Conservation (phyloP, 2,329 filamentous ascomycete genomes). For the Penicillium sp. region DNA sequence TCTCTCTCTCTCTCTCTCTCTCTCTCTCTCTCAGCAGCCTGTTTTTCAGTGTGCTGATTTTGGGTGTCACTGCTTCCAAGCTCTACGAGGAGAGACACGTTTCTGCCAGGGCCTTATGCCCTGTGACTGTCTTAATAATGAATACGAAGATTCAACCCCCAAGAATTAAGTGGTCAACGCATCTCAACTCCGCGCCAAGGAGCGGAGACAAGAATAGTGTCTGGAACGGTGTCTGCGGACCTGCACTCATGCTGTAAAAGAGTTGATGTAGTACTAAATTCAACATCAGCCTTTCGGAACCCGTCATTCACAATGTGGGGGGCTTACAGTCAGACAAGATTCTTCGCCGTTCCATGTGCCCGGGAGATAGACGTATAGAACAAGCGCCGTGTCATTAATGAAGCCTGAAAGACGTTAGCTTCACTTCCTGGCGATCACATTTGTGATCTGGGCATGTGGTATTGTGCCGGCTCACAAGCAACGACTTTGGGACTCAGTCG, state of each 20-base stretch:
- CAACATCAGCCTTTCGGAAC: neutral
- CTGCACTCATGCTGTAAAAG: slow-evolving; percentile 29
- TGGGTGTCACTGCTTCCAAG: neutral
- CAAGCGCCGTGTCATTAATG: slow-evolving; percentile 41
- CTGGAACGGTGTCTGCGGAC: no score
- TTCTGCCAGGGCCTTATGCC: slow-evolving; percentile 8
- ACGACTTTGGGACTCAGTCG: slow-evolving; percentile 84
- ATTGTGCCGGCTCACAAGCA: slow-evolving; percentile 58
- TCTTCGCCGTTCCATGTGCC: slow-evolving; percentile 38
- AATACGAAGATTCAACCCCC: slow-evolving; percentile 8
- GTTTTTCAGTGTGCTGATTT: slow-evolving; percentile 1
- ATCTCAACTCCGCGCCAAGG: no score
- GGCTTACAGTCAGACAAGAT: slow-evolving; percentile 42
- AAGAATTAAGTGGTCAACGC: no score
- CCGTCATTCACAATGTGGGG: neutral
- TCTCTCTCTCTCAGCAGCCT: neutral
- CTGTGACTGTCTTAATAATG: slow-evolving; percentile 19
- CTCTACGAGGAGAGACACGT: slow-evolving; percentile 5
- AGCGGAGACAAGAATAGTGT: no score
- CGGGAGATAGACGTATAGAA: slow-evolving; percentile 44
- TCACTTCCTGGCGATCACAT: no score
- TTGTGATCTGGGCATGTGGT: neutral
- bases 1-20: no score
- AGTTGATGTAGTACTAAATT: slow-evolving; percentile 42
- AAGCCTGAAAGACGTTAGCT: slow-evolving; percentile 27